Evolutionary conservation across 2,329 filamentous ascomycete species (phyloP).

Genomic region (Rhynchosporium graminicola): DNA sequence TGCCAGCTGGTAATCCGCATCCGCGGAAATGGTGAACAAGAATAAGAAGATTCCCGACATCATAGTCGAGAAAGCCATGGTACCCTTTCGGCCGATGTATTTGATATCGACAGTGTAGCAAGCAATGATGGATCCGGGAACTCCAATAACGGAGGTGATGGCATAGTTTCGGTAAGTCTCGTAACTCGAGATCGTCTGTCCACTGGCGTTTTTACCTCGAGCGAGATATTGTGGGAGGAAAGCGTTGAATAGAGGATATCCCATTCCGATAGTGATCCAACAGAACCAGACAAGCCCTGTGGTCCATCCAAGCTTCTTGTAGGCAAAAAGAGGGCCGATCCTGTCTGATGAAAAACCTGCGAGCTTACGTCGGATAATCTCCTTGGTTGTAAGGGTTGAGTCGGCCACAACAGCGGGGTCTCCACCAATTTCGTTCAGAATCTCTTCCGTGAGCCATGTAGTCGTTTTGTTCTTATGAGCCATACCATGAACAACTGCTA

Average conservation of each 20-base stretch:
- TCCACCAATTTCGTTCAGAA: constrained; percentile 57
- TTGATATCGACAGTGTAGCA: constrained; percentile 69
- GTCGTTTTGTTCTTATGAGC: constrained; percentile 69
- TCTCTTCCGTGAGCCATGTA: constrained; percentile 76
- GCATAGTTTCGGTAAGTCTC: constrained; percentile 77
- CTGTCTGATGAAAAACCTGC: constrained; percentile 67
- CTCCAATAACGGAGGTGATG: constrained; percentile 74
- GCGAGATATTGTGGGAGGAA: constrained; percentile 87
- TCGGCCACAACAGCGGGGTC: constrained; percentile 34
- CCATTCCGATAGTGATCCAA: constrained; percentile 83
- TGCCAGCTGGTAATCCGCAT: constrained; percentile 59
- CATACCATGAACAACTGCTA: constrained; percentile 77
- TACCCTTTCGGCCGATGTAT: constrained; percentile 70
- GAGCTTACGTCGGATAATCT: constrained; percentile 48
- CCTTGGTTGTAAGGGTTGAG: constrained; percentile 21
- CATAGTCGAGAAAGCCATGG: constrained; percentile 67
- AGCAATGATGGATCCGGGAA: constrained; percentile 75
- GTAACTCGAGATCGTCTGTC: constrained; percentile 43
- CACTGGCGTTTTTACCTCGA: constrained; percentile 47
- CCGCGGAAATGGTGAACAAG: constrained; percentile 60
- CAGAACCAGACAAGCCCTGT: constrained; percentile 70
- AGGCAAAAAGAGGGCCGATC: constrained; percentile 65
- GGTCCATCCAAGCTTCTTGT: constrained; percentile 52
- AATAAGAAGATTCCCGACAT: constrained; percentile 71
- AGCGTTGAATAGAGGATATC: constrained; percentile 84